Conservation (phyloP, 1,284 basidiomycete genomes). For the Leccinum fallax region DNA sequence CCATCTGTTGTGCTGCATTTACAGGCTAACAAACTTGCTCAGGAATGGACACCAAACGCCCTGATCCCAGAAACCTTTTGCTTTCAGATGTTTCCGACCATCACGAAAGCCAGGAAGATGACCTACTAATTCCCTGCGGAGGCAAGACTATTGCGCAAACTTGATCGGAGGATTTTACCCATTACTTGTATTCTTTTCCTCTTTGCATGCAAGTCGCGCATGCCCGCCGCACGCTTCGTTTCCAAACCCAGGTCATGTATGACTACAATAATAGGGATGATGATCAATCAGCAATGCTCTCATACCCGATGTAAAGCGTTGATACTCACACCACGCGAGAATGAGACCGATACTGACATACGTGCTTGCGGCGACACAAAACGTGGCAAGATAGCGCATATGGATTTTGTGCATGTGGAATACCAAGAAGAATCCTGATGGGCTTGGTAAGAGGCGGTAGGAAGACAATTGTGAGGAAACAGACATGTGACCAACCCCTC, state of each 20-base stretch:
- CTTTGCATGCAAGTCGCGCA: conserved; percentile 34
- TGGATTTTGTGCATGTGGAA: conserved; percentile 43
- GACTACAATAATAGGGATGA: conserved; percentile 39
- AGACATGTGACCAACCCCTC: conserved; percentile 60
- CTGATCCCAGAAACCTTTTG: conserved; percentile 7
- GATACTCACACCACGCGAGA: conserved; percentile 70
- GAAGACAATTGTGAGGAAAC: conserved; percentile 4
- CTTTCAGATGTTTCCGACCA: conserved; percentile 5
- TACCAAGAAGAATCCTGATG: conserved; percentile 24
- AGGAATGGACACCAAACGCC: conserved; percentile 21
- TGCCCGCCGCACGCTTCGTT: conserved; percentile 74
- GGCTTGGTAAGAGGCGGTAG: background rate
- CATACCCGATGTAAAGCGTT: no score
- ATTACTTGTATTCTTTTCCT: no score
- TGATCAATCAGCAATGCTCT: conserved; percentile 1
- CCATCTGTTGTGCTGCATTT: background rate
- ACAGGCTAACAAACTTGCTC: background rate
- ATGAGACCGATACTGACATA: conserved; percentile 68
- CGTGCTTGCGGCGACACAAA: conserved; percentile 70
- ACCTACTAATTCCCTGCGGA: no score
- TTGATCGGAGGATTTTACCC: no score
- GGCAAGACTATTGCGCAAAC: no score
- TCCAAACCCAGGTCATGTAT: conserved; percentile 77
- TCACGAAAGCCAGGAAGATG: no score
- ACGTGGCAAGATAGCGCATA: conserved; percentile 67